Evolutionary conservation across 768 basidiomycete genomes (phyloP).

Genomic region (Suillus americanus): DNA sequence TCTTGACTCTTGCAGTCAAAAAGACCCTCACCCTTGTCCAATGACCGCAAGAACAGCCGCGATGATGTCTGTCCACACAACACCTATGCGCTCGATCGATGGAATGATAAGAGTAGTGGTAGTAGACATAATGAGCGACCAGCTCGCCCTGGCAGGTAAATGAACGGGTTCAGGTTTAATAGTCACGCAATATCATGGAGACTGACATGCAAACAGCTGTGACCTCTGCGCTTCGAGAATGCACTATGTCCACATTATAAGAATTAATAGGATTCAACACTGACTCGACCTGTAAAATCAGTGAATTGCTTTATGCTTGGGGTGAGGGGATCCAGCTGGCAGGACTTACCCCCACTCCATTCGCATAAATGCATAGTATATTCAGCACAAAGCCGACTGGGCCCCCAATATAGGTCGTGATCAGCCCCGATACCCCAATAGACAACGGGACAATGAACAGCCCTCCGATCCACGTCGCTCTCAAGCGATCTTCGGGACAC

Average conservation of each 20-base stretch:
- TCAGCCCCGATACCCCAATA: neutral
- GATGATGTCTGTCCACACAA: constrained; percentile 43
- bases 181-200: neutral
- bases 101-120: constrained; percentile 50
- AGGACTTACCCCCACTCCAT: constrained; percentile 52
- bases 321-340: neutral
- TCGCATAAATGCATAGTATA: constrained; percentile 43
- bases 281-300: constrained; percentile 43
- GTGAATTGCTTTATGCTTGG: neutral
- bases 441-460: neutral
- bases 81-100: constrained; percentile 47
- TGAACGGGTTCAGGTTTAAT: neutral
- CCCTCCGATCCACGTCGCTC: neutral
- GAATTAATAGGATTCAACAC: constrained; percentile 51
- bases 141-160: constrained; percentile 43
- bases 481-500: neutral
- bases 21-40: constrained; percentile 44
- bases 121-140: constrained; percentile 42
- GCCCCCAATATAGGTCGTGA: neutral
- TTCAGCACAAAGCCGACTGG: neutral
- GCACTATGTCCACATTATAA: constrained; percentile 57
- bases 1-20: constrained; percentile 6
- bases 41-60: constrained; percentile 44
- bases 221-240: constrained; percentile 40
- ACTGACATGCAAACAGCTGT: constrained; percentile 52